These are phyloP conservation scores for Plasmodium inui DNA, from an alignment of 169 alveolate species.

Conservation along the genomic window DNA sequence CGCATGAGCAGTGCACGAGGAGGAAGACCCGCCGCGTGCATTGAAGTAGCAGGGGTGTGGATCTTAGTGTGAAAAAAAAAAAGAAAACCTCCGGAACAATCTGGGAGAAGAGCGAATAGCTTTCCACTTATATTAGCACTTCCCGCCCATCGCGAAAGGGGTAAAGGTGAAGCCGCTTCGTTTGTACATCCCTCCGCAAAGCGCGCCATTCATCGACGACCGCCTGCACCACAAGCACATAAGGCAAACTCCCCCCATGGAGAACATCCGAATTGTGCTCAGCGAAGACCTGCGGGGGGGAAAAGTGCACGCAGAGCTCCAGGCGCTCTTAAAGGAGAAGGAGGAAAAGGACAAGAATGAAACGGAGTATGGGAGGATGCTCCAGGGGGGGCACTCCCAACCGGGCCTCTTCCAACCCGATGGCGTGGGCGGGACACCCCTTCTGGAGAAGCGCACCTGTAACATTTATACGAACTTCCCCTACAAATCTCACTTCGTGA, in stretches of 20 bases:
- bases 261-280: slow-evolving; percentile 28
- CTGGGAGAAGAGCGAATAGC: background rate
- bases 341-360: slow-evolving; percentile 39
- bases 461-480: slow-evolving; percentile 42
- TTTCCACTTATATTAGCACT: background rate
- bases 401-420: background rate
- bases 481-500: slow-evolving; percentile 59
- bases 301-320: slow-evolving; percentile 2
- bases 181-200: background rate
- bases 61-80: background rate
- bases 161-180: background rate
- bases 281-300: slow-evolving; percentile 46
- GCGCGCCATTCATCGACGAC: background rate
- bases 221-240: background rate
- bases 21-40: background rate
- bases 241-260: slow-evolving; percentile 13
- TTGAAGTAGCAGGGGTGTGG: background rate
- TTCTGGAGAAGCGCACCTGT: slow-evolving; percentile 11
- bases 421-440: background rate
- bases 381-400: background rate
- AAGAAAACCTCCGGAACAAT: background rate
- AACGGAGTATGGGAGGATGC: slow-evolving; percentile 28
- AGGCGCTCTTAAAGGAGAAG: slow-evolving; percentile 17
- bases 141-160: background rate
- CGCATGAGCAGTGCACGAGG: background rate